These are phyloP conservation scores for Yamadazyma sp. DNA, from an alignment of 1,139 yeast genomes.

Conservation along the genomic window DNA sequence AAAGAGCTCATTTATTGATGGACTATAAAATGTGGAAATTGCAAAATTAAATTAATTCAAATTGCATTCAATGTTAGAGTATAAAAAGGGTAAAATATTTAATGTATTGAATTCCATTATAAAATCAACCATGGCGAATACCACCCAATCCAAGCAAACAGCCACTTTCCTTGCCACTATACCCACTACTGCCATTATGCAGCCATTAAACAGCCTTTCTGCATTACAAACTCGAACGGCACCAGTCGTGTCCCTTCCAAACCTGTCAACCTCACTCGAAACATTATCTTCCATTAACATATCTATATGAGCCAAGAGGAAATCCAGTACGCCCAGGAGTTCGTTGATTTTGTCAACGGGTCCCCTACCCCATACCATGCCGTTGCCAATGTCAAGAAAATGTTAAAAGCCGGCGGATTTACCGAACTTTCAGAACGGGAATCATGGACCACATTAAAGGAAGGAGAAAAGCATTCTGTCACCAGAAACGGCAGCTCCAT, in stretches of 20 bases:
- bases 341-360: slow-evolving; percentile 74
- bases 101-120: too few relatives aligned
- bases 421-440: slow-evolving; percentile 70
- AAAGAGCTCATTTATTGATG: too few relatives aligned
- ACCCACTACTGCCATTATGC: too few relatives aligned
- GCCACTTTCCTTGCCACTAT: too few relatives aligned
- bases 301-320: not conserved
- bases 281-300: not conserved
- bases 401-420: slow-evolving; percentile 64
- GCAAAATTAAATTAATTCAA: too few relatives aligned
- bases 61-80: too few relatives aligned
- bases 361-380: slow-evolving; percentile 97
- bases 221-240: not conserved
- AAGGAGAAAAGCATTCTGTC: slow-evolving; percentile 70
- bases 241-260: not conserved
- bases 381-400: slow-evolving; percentile 60
- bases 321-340: slow-evolving; percentile 49
- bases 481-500: slow-evolving; percentile 87
- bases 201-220: too few relatives aligned
- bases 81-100: too few relatives aligned
- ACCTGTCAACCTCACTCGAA: not conserved
- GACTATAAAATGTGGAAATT: too few relatives aligned
- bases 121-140: too few relatives aligned
- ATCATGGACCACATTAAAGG: slow-evolving; percentile 58
- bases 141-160: too few relatives aligned